Conservation (phyloP, 352 stramenopile species). For the Saprolegnia diclina region DNA sequence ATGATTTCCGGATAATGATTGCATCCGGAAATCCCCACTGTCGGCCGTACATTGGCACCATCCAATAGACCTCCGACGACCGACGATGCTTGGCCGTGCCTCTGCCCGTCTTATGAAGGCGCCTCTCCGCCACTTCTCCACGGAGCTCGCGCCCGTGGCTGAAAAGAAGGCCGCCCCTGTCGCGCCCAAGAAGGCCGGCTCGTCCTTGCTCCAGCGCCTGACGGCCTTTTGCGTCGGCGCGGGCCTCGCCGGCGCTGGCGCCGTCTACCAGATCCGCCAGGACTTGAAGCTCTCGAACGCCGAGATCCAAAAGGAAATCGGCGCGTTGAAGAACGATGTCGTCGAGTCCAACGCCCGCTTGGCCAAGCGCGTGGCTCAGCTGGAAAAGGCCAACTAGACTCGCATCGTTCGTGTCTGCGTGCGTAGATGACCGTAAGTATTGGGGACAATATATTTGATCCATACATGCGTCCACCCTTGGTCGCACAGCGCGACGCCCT, state of each 20-base stretch:
- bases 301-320: slow-evolving; percentile 17
- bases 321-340: slow-evolving; percentile 18
- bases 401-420: neutral
- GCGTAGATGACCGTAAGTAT: neutral
- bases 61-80: neutral
- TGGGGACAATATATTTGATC: neutral
- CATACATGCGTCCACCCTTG: neutral
- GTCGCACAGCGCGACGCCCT: no score
- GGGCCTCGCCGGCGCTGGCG: slow-evolving; percentile 13
- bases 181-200: slow-evolving; percentile 11
- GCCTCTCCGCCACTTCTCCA: slow-evolving; percentile 16
- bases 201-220: slow-evolving; percentile 15
- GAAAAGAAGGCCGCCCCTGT: neutral
- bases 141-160: slow-evolving; percentile 6
- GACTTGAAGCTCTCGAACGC: slow-evolving; percentile 22
- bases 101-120: slow-evolving; percentile 2
- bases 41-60: neutral
- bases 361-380: slow-evolving; percentile 12
- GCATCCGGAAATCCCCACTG: neutral
- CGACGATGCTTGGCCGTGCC: slow-evolving; percentile 11
- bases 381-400: slow-evolving; percentile 17
- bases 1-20: neutral
- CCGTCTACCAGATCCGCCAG: slow-evolving; percentile 23
- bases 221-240: slow-evolving; percentile 15
- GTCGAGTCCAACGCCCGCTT: slow-evolving; percentile 21